Percentiles rank a stretch among this genome's conserved stretches.
phyloP scores from a whole-genome alignment of 2,329 filamentous ascomycete genomes.

The Colletotrichum orbiculare region DNA sequence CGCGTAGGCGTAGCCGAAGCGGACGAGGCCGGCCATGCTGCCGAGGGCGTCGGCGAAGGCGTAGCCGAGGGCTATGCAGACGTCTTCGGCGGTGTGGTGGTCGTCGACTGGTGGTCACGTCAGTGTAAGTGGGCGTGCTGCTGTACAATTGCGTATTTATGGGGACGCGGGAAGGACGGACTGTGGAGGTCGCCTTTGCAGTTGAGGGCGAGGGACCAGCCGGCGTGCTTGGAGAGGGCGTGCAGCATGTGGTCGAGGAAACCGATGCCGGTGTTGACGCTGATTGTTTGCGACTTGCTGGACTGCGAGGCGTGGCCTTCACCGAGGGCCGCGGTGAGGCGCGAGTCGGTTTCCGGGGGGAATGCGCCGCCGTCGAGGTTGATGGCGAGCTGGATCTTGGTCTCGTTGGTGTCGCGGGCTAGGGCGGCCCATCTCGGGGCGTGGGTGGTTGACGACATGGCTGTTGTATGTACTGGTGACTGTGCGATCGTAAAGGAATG shows the following conservation, averaged over 20 bases:
- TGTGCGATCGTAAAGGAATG: not conserved
- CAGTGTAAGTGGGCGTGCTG: conserved; percentile 9
- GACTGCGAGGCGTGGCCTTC: conserved; percentile 84
- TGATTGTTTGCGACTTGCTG: conserved; percentile 86
- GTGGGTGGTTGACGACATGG: conserved; percentile 33
- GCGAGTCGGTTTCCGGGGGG: conserved; percentile 71
- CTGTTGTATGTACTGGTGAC: not conserved
- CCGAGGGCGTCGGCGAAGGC: conserved; percentile 87
- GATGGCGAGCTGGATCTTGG: conserved; percentile 91
- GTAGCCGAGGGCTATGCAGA: conserved; percentile 87
- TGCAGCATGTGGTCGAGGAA: conserved; percentile 99
- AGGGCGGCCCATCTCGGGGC: conserved; percentile 77
- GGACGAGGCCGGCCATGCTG: conserved; percentile 81
- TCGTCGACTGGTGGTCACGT: conserved; percentile 78
- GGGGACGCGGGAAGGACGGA: conserved; percentile 55
- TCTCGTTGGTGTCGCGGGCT: conserved; percentile 95
- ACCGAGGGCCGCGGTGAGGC: conserved; percentile 57
- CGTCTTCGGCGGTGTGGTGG: conserved; percentile 97
- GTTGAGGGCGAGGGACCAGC: conserved; percentile 87
- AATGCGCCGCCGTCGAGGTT: conserved; percentile 92
- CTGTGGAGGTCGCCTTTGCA: conserved; percentile 93
- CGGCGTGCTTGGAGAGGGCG: conserved; percentile 93
- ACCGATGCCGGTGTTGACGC: conserved; percentile 91
- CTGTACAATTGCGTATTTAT: not conserved
- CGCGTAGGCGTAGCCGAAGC: conserved; percentile 92